Percentiles rank a stretch among this genome's conserved stretches.
Evolutionary conservation across 2,329 filamentous ascomycete genomes (phyloP).

Genomic region (Knufia fluminis): DNA sequence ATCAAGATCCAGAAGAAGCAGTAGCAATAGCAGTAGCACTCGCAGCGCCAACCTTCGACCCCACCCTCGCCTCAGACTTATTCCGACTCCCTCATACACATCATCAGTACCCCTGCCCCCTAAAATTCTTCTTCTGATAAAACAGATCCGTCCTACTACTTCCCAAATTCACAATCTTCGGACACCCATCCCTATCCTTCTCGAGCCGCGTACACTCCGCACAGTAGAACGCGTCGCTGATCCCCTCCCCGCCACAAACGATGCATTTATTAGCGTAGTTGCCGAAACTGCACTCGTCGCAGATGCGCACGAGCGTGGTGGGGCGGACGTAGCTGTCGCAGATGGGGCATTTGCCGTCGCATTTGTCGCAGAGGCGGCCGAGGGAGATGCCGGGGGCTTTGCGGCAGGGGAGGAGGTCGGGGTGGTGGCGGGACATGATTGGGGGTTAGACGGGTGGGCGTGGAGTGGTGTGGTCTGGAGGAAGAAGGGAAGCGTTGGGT

Average conservation of each 20-base stretch:
- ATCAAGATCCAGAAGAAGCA: too few species aligned
- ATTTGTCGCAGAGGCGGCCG: constrained; percentile 98
- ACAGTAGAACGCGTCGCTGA: constrained; percentile 97
- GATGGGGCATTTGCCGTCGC: constrained; percentile 97
- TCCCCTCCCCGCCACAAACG: constrained; percentile 95
- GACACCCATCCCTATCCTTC: constrained; percentile 94
- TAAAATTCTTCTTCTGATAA: constrained; percentile 64
- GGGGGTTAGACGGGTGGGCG: constrained; percentile 8
- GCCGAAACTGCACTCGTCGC: constrained; percentile 97
- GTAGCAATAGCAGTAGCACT: too few species aligned
- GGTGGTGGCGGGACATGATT: constrained; percentile 86
- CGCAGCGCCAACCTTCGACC: too few species aligned
- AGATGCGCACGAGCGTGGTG: constrained; percentile 94
- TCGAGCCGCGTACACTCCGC: constrained; percentile 96
- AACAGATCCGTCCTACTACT: constrained; percentile 89
- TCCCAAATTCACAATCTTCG: constrained; percentile 97
- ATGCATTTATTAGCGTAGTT: constrained; percentile 99
- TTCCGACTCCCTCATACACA: too few species aligned
- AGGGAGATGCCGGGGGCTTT: constrained; percentile 97
- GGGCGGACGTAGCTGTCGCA: constrained; percentile 98
- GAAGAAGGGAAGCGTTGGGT: background rate
- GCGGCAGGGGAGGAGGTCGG: constrained; percentile 98
- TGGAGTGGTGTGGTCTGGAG: background rate
- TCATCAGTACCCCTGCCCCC: constrained; percentile 20
- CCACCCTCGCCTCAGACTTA: too few species aligned